phyloP scores from a whole-genome alignment of 1,139 yeast genomes.

The Taiozyma sp. region DNA sequence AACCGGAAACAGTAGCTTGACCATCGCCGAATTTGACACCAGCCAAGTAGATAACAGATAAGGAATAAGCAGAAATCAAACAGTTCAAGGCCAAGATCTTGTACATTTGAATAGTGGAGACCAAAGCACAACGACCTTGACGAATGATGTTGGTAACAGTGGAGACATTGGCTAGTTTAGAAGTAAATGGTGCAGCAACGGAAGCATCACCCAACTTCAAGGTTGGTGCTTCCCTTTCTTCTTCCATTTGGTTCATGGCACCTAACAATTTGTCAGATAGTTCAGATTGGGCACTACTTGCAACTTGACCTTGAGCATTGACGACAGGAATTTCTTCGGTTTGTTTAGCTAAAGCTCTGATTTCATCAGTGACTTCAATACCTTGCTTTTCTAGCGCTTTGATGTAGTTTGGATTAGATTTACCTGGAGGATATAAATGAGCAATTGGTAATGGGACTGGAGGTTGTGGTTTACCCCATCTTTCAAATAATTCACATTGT shows the following conservation, averaged over 20 bases:
- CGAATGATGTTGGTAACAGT: constrained; percentile 93
- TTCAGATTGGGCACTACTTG: constrained; percentile 33
- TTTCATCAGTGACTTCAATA: constrained; percentile 63
- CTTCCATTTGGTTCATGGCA: constrained; percentile 66
- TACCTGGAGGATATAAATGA: constrained; percentile 96
- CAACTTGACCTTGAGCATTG: constrained; percentile 25
- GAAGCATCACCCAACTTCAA: constrained; percentile 98
- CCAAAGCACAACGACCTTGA: constrained; percentile 98
- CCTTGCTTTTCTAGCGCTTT: constrained; percentile 85
- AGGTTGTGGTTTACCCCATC: constrained; percentile 81
- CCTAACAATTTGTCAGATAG: constrained; percentile 74
- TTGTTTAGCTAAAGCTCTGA: constrained; percentile 51
- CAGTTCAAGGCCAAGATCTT: constrained; percentile 95
- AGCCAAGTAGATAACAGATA: constrained; percentile 90
- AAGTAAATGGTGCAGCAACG: constrained; percentile 98
- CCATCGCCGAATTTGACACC: constrained; percentile 99
- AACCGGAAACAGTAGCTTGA: constrained; percentile 91
- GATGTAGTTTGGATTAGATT: constrained; percentile 81
- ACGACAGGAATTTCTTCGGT: constrained; percentile 32
- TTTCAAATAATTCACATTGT: constrained; percentile 70
- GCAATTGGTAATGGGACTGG: constrained; percentile 88
- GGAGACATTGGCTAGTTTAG: constrained; percentile 86
- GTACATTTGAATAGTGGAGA: constrained; percentile 98
- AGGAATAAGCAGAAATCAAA: constrained; percentile 92
- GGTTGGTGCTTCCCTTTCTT: constrained; percentile 84